Base-by-base conservation (phyloP, 352 stramenopile genomes). In the Phytophthora capsici region DNA sequence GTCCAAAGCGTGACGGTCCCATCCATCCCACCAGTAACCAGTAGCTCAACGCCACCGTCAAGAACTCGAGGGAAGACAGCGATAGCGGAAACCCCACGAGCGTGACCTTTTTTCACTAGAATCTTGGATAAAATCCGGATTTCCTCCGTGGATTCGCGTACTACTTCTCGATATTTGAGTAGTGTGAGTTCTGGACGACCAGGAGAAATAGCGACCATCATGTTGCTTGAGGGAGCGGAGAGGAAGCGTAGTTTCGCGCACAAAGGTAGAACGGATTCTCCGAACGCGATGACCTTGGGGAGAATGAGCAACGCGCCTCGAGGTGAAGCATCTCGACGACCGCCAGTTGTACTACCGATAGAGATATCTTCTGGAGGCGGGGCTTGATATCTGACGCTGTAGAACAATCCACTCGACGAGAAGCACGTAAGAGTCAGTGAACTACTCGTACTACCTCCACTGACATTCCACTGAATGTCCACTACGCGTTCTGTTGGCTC, bases 1-100 rank as follows among this genome's bases (percentile, higher is more conserved):
- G 88, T 69, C 85, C 86, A 94, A n/a, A 93, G 37, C 28, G 82
- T 84, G 57, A 93, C 64, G 7, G 65, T 71, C 7, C 84, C 85
- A 40, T 90, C 86, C 53, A 87, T 71, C 3, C 81, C 83, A 1
- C 71, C 86, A 2, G 83, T 94, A 0, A 83, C 84, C 0, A 95
- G 43, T 8, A 93, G 68, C 36, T 93, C 80, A 12, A 82, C 66
- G 2, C 74, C 72, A 44, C 83, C 82, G 0, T 71, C 59, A 1
- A 91, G 69, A 28, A 70, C 40, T 2, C 70, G 69, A 7, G 66
- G 72, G 22, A 82, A 88, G 0, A 85, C 44, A 32, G 83, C 75
- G 12, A 93, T 34, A 5, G 73, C 66, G 2, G 79, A 74, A 25
- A 93, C 58, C 6, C 84, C 84, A 20, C 80, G 77, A 12, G 82